phyloP scores from a whole-genome alignment of 805 yeast species.

The Yarrowia divulgata region DNA sequence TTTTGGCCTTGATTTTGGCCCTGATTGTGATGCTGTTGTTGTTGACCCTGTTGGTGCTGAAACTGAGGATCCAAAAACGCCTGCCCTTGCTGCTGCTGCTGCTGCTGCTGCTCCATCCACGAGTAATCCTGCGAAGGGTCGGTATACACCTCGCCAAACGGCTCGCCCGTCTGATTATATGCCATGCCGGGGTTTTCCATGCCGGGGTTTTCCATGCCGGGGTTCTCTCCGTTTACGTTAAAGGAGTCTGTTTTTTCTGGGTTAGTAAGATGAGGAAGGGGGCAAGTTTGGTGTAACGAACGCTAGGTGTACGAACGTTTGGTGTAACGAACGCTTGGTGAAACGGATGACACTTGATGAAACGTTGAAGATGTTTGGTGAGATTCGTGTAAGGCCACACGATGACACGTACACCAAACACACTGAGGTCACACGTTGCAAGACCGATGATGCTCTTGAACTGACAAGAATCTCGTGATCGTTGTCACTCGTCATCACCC shows the following conservation, averaged over 20 bases:
- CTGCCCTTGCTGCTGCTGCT: neutral
- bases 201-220: neutral
- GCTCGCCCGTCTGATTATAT: neutral
- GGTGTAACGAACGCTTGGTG: no score
- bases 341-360: no score
- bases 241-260: conserved; percentile 3
- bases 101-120: conserved; percentile 16
- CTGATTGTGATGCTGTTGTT: neutral
- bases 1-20: neutral
- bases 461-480: no score
- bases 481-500: no score
- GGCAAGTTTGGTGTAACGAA: neutral
- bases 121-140: conserved; percentile 23
- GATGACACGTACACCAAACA: no score
- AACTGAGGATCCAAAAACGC: neutral
- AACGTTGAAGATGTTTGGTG: no score
- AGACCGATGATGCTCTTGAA: no score
- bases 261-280: neutral
- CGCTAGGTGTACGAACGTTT: no score
- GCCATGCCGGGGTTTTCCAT: neutral
- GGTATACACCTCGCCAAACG: neutral
- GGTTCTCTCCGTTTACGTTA: conserved; percentile 6
- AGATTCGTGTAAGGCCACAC: no score
- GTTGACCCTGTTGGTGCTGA: conserved; percentile 12
- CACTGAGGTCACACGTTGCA: no score